A percentile compares a stretch with the other conserved stretches of the same genome.
These are phyloP conservation scores for Neofusicoccum parvum DNA, from an alignment of 2,329 filamentous ascomycete genomes.

Conservation along the genomic window DNA sequence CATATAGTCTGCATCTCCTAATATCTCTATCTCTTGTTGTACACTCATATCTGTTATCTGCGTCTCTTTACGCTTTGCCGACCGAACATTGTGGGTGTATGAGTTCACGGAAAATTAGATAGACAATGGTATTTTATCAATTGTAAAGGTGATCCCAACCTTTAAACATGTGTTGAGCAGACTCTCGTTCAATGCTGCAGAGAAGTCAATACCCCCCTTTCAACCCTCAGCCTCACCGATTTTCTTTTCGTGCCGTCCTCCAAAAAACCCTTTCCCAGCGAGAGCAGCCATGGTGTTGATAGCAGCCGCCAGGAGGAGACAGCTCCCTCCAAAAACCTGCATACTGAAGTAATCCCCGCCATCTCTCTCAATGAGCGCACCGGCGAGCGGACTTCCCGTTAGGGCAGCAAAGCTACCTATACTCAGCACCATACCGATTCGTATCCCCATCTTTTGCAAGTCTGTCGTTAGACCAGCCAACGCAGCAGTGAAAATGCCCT, in stretches of 20 bases:
- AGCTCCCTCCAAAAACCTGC: constrained; percentile 38
- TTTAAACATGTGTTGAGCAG: too few species aligned
- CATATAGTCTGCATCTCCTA: too few species aligned
- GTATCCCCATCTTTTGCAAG: constrained; percentile 48
- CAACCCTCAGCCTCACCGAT: neutral
- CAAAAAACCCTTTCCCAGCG: neutral
- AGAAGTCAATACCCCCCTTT: neutral
- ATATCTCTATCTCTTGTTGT: too few species aligned
- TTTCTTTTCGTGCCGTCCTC: neutral
- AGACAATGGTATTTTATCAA: too few species aligned
- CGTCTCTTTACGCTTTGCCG: too few species aligned
- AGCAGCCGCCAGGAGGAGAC: neutral
- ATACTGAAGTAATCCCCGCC: constrained; percentile 47
- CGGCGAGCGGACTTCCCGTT: constrained; percentile 51
- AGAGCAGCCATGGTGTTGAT: neutral
- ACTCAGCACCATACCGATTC: constrained; percentile 53
- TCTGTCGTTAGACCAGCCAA: constrained; percentile 50
- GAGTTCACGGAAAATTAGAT: too few species aligned
- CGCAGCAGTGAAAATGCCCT: constrained; percentile 49
- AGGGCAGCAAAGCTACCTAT: constrained; percentile 49
- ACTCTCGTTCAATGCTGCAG: neutral
- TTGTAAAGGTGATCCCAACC: too few species aligned
- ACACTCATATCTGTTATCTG: too few species aligned
- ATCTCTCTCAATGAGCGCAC: constrained; percentile 45
- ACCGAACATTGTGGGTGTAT: too few species aligned